Conservation (phyloP, 805 yeast genomes). For the Wickerhamomyces ciferrii region DNA sequence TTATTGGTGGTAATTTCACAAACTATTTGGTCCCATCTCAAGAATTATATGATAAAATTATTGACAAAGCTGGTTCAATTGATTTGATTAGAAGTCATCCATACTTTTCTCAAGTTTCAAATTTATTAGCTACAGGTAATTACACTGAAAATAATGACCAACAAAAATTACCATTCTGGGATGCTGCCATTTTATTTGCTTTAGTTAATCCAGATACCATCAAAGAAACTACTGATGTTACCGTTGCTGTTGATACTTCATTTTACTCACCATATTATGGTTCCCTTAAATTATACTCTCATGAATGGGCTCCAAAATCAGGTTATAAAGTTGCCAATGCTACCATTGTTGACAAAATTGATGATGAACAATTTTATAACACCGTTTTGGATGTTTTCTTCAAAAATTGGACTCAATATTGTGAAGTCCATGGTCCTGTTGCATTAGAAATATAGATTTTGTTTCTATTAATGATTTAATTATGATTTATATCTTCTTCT, state of each 20-base stretch:
- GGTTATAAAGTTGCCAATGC: slow-evolving; percentile 31
- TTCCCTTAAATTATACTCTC: slow-evolving; percentile 31
- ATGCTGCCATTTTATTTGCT: slow-evolving; percentile 33
- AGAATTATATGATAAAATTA: slow-evolving; percentile 27
- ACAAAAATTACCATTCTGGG: slow-evolving; percentile 38
- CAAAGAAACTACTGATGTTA: slow-evolving; percentile 23
- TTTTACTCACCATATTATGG: slow-evolving; percentile 39
- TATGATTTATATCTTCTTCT: too few relatives aligned
- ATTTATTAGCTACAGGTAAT: slow-evolving; percentile 31
- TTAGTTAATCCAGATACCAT: slow-evolving; percentile 32
- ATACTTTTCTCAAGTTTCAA: slow-evolving; percentile 24
- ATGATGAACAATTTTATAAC: slow-evolving; percentile 26
- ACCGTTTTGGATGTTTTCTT: slow-evolving; percentile 27
- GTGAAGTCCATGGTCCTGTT: slow-evolving; percentile 17
- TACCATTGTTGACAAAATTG: slow-evolving; percentile 27
- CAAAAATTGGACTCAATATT: slow-evolving; percentile 33
- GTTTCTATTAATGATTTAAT: too few relatives aligned
- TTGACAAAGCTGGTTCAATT: slow-evolving; percentile 30
- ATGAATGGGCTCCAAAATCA: slow-evolving; percentile 29
- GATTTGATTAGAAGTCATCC: slow-evolving; percentile 23
- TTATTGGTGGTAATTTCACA: slow-evolving; percentile 37
- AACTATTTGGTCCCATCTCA: slow-evolving; percentile 35
- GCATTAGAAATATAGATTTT: slow-evolving; percentile 3
- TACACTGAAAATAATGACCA: slow-evolving; percentile 25
- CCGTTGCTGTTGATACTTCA: slow-evolving; percentile 33